Evolutionary conservation across 495 filamentous ascomycete genomes (phyloP), one percentile per base, ranked within the genome.

Genomic region (Podospora pseudoanserina): DNA sequence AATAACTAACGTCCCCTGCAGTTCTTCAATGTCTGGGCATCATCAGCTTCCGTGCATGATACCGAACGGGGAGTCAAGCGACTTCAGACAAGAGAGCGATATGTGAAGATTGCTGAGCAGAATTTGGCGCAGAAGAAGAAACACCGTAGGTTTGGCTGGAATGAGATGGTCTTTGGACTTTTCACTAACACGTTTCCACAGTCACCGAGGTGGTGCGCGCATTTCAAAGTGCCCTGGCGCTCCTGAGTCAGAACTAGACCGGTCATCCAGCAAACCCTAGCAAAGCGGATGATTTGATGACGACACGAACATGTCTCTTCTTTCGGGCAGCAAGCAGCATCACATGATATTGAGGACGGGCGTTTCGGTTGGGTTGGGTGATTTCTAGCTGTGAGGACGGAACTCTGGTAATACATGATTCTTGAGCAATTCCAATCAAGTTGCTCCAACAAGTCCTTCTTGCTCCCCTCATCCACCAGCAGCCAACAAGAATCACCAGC

Each of bases 151-250:
- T 80, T 19, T 55, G 60, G 49, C 26, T 15, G 3, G 34, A 9
- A 39, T 23, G 53, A 11, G 34, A 34, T 7, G 6, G n/a, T 4
- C 18, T 39, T 20, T 59, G 57, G 27, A 58, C 62, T 56, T 56
- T 64, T 63, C 5, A 19, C 72, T 74, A 65, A 74, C 70, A 49
- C 39, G 23, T 13, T 4, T 20, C 3, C 30, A 6, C 68, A 92
- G 91, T 93, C 73, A 81, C 82, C 57, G 85, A 91, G 71, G 92
- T 95, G 55, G 90, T 95, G 11, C 85, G 87, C 71, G 92, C 92
- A 32, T 95, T 95, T 73, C 86, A 94, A 74, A 92, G 84, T 75
- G 92, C 92, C 60, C 79, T 94, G 27, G 86, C 88, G 6, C 83
- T 94, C 27, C 79, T 94, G 34, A 80, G 80, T 68, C 77, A 78